Evolutionary conservation across 2,329 filamentous ascomycete genomes (phyloP), one percentile per base, ranked within the genome.

Genomic region (Xylaria sp.): DNA sequence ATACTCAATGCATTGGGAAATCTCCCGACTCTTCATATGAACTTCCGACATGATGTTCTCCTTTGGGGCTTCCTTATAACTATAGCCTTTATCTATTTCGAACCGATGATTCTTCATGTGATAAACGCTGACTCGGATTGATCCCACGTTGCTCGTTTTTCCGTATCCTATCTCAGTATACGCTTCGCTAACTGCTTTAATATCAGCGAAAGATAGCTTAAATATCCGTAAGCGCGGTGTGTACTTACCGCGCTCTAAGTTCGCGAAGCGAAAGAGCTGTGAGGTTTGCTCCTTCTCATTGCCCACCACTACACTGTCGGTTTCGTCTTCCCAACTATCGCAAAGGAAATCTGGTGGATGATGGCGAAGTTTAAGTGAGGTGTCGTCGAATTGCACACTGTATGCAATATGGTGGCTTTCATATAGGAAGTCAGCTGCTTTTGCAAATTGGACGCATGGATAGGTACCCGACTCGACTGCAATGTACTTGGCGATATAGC

Each of bases 321-420:
- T 7, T 12, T 21, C 24, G 11, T 47, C 55, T 32, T 58, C 39
- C 55, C 39, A 58, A 19, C 27, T 11, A 1, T 58, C 17, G 30
- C 47, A 45, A 8, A 19, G 12, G 1, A 7, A 17, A 8, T 14
- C 24, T 1, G 39, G 55, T 12, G 55, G 55, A 14, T 47, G 55
- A 21, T 58, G 39, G 21, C 55, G 55, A n/a, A 47, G 11, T 12
- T 45, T 7, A 7, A 47, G 55, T 6, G 42, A 14, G 4, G 8
- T 32, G 17, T 47, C 24, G 6, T 58, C 39, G 14, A 58, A 58
- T 19, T 32, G 6, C 14, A 47, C 55, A 32, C 21, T 32, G n/a
- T 58, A 58, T 1, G 39, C 55, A 19, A 58, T 24, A 32, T 58
- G 39, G 11, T 58, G 21, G 14, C 36, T 36, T 9, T 47, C 55